phyloP scores from a whole-genome alignment of 192 early-diverging fungal species.

The Entophlyctis helioformis region DNA sequence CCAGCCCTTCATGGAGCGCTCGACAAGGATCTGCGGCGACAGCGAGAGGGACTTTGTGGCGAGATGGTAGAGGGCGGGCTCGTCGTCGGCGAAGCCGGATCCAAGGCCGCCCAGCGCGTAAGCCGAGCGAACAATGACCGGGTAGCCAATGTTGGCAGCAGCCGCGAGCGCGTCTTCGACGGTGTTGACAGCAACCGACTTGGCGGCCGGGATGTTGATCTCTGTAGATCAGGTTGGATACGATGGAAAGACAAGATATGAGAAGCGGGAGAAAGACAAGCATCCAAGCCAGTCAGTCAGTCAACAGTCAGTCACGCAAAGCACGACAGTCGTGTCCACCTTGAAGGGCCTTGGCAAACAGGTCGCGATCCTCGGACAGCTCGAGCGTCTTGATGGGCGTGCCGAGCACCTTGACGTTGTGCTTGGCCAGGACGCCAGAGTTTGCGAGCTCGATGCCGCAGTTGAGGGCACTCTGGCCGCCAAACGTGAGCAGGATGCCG shows the following conservation, averaged over 20 bases:
- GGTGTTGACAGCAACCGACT: constrained; percentile 77
- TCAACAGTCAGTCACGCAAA: too few relatives aligned
- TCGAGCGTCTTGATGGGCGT: constrained; percentile 89
- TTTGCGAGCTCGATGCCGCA: constrained; percentile 84
- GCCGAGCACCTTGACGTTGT: constrained; percentile 84
- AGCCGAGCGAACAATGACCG: constrained; percentile 89
- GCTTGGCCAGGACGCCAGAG: constrained; percentile 65
- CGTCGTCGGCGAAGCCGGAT: constrained; percentile 81
- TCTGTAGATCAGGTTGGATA: constrained; percentile 27
- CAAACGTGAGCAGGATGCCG: constrained; percentile 90
- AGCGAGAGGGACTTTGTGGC: constrained; percentile 76
- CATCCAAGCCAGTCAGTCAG: too few relatives aligned
- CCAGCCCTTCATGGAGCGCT: constrained; percentile 96
- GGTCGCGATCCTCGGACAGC: constrained; percentile 86
- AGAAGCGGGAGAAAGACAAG: too few relatives aligned
- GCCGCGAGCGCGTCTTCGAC: constrained; percentile 79
- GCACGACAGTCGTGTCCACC: too few relatives aligned
- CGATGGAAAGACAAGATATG: not conserved
- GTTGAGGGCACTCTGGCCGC: constrained; percentile 93
- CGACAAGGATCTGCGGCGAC: constrained; percentile 88
- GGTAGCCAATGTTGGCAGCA: constrained; percentile 77
- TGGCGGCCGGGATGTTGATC: constrained; percentile 77
- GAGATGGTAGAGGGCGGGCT: constrained; percentile 59
- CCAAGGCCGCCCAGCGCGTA: constrained; percentile 95
- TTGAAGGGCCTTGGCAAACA: constrained; percentile 88